phyloP scores from a whole-genome alignment of 306 rosid genomes.

The Sesbania bispinosa region DNA sequence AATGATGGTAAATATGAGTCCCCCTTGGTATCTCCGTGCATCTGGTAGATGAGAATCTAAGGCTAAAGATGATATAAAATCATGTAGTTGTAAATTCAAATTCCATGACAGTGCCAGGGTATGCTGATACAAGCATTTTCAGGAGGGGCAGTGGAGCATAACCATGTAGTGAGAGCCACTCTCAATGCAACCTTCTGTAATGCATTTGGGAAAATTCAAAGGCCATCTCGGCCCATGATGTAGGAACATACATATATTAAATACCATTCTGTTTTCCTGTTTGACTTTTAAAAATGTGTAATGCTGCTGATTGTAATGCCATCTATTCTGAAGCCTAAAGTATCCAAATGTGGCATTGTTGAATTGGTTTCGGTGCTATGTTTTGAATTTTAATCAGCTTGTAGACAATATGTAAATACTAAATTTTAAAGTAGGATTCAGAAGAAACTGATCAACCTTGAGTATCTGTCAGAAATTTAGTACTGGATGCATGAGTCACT shows the following conservation, averaged over 20 bases:
- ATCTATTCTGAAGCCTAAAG: neutral
- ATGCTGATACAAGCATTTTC: slow-evolving; percentile 3
- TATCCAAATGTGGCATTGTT: too few relatives aligned
- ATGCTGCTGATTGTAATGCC: neutral
- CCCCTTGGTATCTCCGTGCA: neutral
- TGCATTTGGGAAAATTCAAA: slow-evolving; percentile 18
- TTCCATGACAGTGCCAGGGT: neutral
- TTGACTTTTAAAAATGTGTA: neutral
- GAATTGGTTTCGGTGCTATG: too few relatives aligned
- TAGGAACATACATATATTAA: slow-evolving; percentile 7
- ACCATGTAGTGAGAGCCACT: neutral
- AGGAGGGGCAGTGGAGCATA: neutral
- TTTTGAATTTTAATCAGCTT: too few relatives aligned
- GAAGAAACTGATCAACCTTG: too few relatives aligned
- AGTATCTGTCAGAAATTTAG: too few relatives aligned
- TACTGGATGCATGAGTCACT: too few relatives aligned
- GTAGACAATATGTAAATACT: too few relatives aligned
- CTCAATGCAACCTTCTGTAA: neutral
- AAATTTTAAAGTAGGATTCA: too few relatives aligned
- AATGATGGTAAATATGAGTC: slow-evolving; percentile 24
- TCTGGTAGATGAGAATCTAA: neutral
- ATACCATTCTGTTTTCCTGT: slow-evolving; percentile 1
- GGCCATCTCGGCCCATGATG: slow-evolving; percentile 24
- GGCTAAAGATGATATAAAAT: slow-evolving; percentile 11
- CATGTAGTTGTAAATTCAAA: neutral